Evolutionary conservation across 768 basidiomycete genomes (phyloP), one percentile per base, ranked within the genome.

Genomic region (Panus rudis): DNA sequence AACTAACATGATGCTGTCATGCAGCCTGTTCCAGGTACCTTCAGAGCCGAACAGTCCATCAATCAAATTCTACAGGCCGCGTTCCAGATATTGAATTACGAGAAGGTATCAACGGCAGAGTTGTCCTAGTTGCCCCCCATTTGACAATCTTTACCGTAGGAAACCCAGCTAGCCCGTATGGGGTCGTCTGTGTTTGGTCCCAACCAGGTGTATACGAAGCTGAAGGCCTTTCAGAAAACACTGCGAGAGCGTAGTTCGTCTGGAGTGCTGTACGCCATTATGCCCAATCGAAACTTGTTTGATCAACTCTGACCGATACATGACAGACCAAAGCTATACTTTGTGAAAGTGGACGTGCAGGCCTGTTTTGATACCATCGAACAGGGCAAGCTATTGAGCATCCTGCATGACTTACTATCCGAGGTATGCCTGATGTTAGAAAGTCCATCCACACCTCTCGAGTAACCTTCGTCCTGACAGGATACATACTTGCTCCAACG

Each of bases 331-430:
- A 80, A 80, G 49, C 63, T 98, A 5, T 98, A 92, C 62, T 94
- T 99, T 54, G 93, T 92, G 39, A 99, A 99, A 62, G 78, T 96
- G 20, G 96, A 99, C 57, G 92, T 98, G 14, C 85, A 85, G 48
- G 84, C 94, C 6, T 96, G 92, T 53, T 99, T 97, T 68, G 96
- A 99, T 63, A 91, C 87, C 0, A 98, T 98, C 45, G 81, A 91
- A 25, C 96, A 98, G 61, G 71, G 76, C 6, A 92, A 84, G 54
- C 64, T 99, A 33, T 63, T 98, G 24, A 70, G 76, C 28, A 88
- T 99, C 27, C 62, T 98, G 21, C 71, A 75, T 8, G 65, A 77
- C 3, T 56, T 97, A 3, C 68, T 99, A 37, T 79, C 81, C 1
- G 79, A 89, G 67, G 90, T 84, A 46, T 4, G 54, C 33, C 31